Percentiles rank a stretch among this genome's conserved stretches.
These are phyloP conservation scores for Ashbya aceris DNA, from an alignment of 1,139 yeast species.

Conservation along the genomic window DNA sequence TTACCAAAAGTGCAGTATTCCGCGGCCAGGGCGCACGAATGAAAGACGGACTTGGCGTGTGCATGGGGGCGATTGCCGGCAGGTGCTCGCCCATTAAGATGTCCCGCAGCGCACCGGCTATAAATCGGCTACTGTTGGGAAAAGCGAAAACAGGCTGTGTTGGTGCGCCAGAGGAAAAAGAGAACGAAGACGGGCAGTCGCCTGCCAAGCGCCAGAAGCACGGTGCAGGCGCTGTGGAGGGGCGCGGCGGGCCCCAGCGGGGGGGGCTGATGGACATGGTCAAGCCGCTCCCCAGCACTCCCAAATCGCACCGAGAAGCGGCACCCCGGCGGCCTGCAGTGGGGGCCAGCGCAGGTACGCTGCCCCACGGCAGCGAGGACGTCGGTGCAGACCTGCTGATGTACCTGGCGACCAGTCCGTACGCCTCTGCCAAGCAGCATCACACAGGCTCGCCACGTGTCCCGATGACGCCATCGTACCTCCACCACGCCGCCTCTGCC, in stretches of 20 bases:
- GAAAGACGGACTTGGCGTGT: background rate
- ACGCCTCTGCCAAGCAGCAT: constrained; percentile 12
- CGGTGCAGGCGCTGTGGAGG: background rate
- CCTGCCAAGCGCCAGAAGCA: constrained; percentile 4
- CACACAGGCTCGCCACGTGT: constrained; percentile 6
- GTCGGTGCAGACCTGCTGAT: constrained; percentile 30
- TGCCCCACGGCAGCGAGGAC: constrained; percentile 9
- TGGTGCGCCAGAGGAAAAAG: background rate
- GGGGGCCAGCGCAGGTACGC: background rate
- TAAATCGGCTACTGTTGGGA: background rate
- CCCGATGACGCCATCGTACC: constrained; percentile 23
- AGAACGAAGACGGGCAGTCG: constrained; percentile 6
- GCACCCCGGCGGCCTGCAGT: background rate
- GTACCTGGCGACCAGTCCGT: constrained; percentile 31
- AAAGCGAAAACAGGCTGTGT: background rate
- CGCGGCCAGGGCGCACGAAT: background rate
- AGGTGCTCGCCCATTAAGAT: background rate
- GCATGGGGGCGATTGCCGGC: background rate
- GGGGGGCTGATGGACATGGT: background rate
- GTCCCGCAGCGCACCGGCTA: background rate
- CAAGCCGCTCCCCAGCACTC: constrained; percentile 9
- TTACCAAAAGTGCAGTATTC: background rate
- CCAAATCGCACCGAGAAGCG: background rate
- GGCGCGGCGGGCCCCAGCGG: background rate
- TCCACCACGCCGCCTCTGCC: constrained; percentile 8